A percentile compares a stretch with the other conserved stretches of the same genome.
Conservation (phyloP, 768 basidiomycete species). For the Steccherinum ochraceum region DNA sequence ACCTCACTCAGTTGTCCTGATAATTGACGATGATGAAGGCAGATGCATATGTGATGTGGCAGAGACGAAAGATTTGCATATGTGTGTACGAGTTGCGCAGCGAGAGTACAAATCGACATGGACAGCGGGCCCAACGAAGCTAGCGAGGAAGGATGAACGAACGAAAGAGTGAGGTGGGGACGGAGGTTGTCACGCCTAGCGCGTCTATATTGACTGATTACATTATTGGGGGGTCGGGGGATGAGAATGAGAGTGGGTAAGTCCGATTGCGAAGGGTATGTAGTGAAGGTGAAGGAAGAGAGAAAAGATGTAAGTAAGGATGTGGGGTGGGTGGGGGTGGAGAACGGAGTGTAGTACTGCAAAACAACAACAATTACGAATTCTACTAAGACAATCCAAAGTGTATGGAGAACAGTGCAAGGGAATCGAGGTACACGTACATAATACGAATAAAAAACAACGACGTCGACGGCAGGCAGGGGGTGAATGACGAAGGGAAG, state of each 20-base stretch:
- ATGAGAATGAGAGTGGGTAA: neutral
- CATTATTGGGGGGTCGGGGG: no score
- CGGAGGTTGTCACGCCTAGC: neutral
- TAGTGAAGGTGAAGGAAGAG: neutral
- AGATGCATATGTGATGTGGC: no score
- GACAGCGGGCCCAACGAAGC: no score
- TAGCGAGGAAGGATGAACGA: no score
- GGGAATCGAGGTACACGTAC: neutral
- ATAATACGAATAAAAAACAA: slow-evolving; percentile 26
- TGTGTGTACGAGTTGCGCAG: neutral
- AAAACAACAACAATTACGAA: neutral
- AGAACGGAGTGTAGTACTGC: neutral
- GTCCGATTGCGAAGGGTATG: neutral
- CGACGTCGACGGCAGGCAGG: slow-evolving; percentile 1
- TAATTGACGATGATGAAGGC: no score
- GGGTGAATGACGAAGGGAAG: neutral
- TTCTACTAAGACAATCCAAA: neutral
- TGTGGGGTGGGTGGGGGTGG: no score
- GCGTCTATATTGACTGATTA: no score
- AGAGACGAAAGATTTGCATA: neutral
- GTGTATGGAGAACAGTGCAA: neutral
- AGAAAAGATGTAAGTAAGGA: neutral
- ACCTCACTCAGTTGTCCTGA: neutral
- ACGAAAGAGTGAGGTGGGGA: neutral
- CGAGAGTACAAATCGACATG: neutral